phyloP scores from a whole-genome alignment of 345 rosid species.

The Turritis glabra region DNA sequence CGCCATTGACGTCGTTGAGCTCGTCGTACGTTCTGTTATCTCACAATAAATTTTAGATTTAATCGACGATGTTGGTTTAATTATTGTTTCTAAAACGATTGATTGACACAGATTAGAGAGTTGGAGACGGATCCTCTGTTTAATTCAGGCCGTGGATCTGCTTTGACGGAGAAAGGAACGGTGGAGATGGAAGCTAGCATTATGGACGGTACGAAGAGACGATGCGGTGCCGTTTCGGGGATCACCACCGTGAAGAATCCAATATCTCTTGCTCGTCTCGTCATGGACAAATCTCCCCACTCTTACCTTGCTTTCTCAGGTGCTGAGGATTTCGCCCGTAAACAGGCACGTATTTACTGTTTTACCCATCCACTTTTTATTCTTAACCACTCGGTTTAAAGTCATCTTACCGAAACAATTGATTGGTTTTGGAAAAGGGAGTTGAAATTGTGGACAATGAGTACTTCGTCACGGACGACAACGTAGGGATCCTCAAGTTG shows the following conservation, averaged over 20 bases:
- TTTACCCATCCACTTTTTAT: conserved; percentile 20
- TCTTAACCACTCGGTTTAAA: conserved; percentile 16
- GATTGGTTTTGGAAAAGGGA: conserved; percentile 47
- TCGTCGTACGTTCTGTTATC: conserved; percentile 55
- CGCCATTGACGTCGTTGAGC: conserved; percentile 95
- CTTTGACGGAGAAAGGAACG: conserved; percentile 81
- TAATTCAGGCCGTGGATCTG: conserved; percentile 97
- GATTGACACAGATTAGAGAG: conserved; percentile 60
- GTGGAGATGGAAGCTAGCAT: conserved; percentile 99
- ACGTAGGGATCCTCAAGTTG: conserved; percentile 78
- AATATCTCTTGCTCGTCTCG: conserved; percentile 86
- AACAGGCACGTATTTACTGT: conserved; percentile 50
- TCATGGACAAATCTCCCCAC: conserved; percentile 96
- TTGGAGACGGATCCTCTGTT: conserved; percentile 90
- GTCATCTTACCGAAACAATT: not conserved
- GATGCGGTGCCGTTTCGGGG: conserved; percentile 96
- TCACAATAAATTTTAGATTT: not conserved
- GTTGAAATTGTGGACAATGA: conserved; percentile 80
- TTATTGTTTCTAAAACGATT: not conserved
- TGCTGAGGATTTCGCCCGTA: conserved; percentile 86
- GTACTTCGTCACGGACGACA: conserved; percentile 85
- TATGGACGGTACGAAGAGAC: conserved; percentile 82
- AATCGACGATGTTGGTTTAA: not conserved
- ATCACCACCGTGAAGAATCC: conserved; percentile 88
- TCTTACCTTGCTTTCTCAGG: conserved; percentile 91